Evolutionary conservation across 352 stramenopile species (phyloP).

Genomic region (Plasmopara viticola): DNA sequence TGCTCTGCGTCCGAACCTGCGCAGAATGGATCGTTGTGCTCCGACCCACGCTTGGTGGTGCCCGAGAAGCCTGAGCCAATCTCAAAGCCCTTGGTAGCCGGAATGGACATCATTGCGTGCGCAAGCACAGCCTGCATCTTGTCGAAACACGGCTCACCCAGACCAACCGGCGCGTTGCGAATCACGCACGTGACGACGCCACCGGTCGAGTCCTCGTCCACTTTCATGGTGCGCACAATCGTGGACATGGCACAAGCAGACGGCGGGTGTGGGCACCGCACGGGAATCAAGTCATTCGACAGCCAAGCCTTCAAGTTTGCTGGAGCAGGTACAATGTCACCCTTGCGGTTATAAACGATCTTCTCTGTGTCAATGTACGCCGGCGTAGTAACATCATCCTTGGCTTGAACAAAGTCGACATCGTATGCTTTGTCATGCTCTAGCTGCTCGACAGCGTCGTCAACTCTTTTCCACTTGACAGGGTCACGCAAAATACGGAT

Average conservation of each 20-base stretch:
- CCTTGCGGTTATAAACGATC: conserved; percentile 81
- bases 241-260: conserved; percentile 94
- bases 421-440: conserved; percentile 71
- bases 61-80: conserved; percentile 93
- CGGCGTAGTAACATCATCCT: conserved; percentile 51
- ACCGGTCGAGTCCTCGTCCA: conserved; percentile 86
- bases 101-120: conserved; percentile 98
- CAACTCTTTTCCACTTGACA: conserved; percentile 45
- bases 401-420: conserved; percentile 50
- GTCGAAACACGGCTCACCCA: conserved; percentile 98
- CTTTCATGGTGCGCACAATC: conserved; percentile 91
- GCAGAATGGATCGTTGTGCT: conserved; percentile 99
- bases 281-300: conserved; percentile 83
- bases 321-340: conserved; percentile 46
- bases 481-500: conserved; percentile 77
- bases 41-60: conserved; percentile 93
- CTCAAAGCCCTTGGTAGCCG: conserved; percentile 98
- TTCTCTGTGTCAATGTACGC: conserved; percentile 94
- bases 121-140: conserved; percentile 98
- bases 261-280: conserved; percentile 92
- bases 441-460: conserved; percentile 39
- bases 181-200: conserved; percentile 96
- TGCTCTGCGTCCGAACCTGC: conserved; percentile 27
- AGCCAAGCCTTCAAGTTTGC: conserved; percentile 57
- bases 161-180: conserved; percentile 93